These are phyloP conservation scores for Isatis tinctoria DNA, from an alignment of 345 rosid genomes.

Conservation along the genomic window DNA sequence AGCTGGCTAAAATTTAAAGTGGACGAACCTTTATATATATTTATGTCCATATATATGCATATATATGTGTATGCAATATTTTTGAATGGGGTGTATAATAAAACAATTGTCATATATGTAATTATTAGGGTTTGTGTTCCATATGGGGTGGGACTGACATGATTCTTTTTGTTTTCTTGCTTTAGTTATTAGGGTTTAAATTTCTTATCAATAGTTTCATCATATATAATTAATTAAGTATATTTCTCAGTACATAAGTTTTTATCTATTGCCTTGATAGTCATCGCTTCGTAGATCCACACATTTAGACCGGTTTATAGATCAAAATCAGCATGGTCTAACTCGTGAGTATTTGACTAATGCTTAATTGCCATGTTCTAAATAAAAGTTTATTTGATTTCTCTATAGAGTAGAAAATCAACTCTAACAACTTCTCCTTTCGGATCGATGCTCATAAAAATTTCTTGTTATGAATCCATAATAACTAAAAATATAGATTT, in stretches of 20 bases:
- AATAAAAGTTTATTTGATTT: neutral
- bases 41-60: constrained; percentile 2
- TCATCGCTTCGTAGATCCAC: neutral
- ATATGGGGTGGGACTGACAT: constrained; percentile 32
- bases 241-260: constrained; percentile 11
- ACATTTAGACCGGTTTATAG: neutral
- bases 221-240: neutral
- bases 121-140: constrained; percentile 34
- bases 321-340: neutral
- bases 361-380: neutral
- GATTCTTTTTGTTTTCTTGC: constrained; percentile 59
- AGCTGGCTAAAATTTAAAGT: constrained; percentile 47
- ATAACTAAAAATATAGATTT: neutral
- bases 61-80: constrained; percentile 2
- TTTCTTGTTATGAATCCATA: neutral
- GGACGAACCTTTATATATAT: constrained; percentile 56
- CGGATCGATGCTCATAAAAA: neutral
- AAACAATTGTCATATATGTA: constrained; percentile 24
- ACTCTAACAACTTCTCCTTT: neutral
- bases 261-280: neutral
- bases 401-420: neutral
- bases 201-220: constrained; percentile 6
- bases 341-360: neutral
- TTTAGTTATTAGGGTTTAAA: constrained; percentile 38
- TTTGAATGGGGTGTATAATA: neutral